These are phyloP conservation scores for Hanseniaspora hatyaiensis DNA, from an alignment of 805 yeast species.

Conservation along the genomic window DNA sequence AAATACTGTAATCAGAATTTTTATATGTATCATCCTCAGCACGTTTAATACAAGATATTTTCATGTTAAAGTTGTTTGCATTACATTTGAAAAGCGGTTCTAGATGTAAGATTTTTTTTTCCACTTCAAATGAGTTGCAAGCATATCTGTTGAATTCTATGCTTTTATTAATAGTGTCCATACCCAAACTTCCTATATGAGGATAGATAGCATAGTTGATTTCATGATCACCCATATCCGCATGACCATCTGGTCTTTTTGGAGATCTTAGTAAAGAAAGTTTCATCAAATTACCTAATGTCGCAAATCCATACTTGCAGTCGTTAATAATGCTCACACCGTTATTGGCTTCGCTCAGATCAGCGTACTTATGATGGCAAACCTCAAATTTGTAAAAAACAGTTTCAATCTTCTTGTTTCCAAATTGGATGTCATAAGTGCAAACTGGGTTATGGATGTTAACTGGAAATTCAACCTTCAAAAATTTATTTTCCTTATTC, in stretches of 20 bases:
- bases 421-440: conserved; percentile 87
- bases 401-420: conserved; percentile 81
- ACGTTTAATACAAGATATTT: conserved; percentile 70
- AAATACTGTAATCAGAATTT: conserved; percentile 36
- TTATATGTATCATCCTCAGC: conserved; percentile 60
- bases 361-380: conserved; percentile 88
- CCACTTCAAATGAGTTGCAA: conserved; percentile 19
- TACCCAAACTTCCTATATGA: conserved; percentile 55
- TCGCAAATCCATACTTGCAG: conserved; percentile 81
- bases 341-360: conserved; percentile 70
- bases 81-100: conserved; percentile 27
- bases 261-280: conserved; percentile 80
- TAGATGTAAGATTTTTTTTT: conserved; percentile 19
- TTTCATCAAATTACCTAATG: conserved; percentile 87
- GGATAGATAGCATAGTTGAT: conserved; percentile 80
- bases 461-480: conserved; percentile 92
- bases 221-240: conserved; percentile 81
- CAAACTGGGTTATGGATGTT: conserved; percentile 66
- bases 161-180: conserved; percentile 60
- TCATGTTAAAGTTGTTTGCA: conserved; percentile 45
- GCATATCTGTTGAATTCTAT: conserved; percentile 58
- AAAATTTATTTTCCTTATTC: conserved; percentile 78
- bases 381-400: conserved; percentile 93
- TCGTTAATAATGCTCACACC: conserved; percentile 81
- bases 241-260: conserved; percentile 86